phyloP scores from a whole-genome alignment of 2,329 filamentous ascomycete genomes.

The Xylariaceae sp. region DNA sequence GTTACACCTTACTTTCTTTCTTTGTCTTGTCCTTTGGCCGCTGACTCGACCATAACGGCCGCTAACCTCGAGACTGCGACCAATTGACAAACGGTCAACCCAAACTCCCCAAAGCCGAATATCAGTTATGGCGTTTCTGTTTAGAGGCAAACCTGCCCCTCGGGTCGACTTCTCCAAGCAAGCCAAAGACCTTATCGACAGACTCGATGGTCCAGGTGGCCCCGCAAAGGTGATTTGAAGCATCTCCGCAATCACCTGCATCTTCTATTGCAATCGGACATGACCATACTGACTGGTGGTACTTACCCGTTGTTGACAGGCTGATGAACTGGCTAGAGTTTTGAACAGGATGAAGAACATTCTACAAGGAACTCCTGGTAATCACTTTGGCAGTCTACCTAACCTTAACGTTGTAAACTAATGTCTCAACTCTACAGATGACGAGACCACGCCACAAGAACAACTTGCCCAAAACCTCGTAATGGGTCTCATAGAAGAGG shows the following conservation, averaged over 20 bases:
- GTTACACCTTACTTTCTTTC: no score
- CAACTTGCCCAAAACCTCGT: slow-evolving; percentile 86
- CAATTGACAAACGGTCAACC: no score
- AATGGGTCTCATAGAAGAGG: slow-evolving; percentile 79
- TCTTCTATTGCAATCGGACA: slow-evolving; percentile 8
- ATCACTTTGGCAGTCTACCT: no score
- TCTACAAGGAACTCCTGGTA: slow-evolving; percentile 90
- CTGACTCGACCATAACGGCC: no score
- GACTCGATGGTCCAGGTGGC: slow-evolving; percentile 48
- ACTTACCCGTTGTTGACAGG: slow-evolving; percentile 55
- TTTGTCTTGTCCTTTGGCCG: no score
- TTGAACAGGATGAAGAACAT: slow-evolving; percentile 88
- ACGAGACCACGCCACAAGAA: slow-evolving; percentile 81
- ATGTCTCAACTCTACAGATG: slow-evolving; percentile 51
- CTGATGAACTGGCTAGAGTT: slow-evolving; percentile 82
- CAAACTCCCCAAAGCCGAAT: no score
- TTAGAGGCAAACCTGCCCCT: no score
- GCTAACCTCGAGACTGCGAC: no score
- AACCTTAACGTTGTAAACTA: slow-evolving; percentile 17
- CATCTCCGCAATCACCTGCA: slow-evolving; percentile 6
- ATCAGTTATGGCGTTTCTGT: slow-evolving; percentile 50
- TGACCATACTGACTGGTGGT: slow-evolving; percentile 24
- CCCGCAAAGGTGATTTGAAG: slow-evolving; percentile 46
- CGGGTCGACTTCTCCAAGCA: slow-evolving; percentile 54
- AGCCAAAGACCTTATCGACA: slow-evolving; percentile 51